Base-by-base conservation (phyloP, 2,329 filamentous ascomycete genomes). In the Aspergillus unguis region DNA sequence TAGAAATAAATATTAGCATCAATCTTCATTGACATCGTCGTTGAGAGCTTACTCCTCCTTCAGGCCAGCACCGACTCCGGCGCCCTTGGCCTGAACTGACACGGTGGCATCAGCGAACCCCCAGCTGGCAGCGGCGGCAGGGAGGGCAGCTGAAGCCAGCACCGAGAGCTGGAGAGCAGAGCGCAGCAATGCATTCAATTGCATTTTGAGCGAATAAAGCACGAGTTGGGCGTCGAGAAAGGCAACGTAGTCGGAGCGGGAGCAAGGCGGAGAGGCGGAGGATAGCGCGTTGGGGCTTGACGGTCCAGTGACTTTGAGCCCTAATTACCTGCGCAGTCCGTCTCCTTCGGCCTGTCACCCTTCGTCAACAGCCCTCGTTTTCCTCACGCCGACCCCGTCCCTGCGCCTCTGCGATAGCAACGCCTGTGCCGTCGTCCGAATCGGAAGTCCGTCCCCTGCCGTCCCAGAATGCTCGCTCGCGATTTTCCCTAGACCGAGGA, bases 101-200 rank as follows among this genome's bases (percentile, higher is more conserved):
- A 86, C 72, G 55, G 81, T 83, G 64, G 80, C 84, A 80, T 86
- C 84, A 65, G 81, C 75, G 68, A 85, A 86, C 37, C 80, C 77
- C 84, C 84, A 86, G 23, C 76, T 75, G 29, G 77, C 75, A 52
- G 76, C 79, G 28, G 80, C 80, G 32, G 63, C 65, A 38, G 67
- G 66, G 42, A 70, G 56, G 31, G 71, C 62, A 31, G 65, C 62
- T 5, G 68, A 67, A 17, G 65, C 70, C 59, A 73, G 60, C 54
- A 74, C 62, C 50, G 66, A 65, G 43, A 74, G 64, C 49, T 67
- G 66, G 57, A 71, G 53, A 56, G 67, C 62, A 45, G 63, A 58
- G 51, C 65, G 62, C 68, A 67, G 57, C 72, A 58, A 61, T 70
- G 65, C 72, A 75, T 75, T 53, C 44, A 53, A 52, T 25, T 11